phyloP scores from a whole-genome alignment of 768 basidiomycete genomes.

The Filobasidium wieringae region DNA sequence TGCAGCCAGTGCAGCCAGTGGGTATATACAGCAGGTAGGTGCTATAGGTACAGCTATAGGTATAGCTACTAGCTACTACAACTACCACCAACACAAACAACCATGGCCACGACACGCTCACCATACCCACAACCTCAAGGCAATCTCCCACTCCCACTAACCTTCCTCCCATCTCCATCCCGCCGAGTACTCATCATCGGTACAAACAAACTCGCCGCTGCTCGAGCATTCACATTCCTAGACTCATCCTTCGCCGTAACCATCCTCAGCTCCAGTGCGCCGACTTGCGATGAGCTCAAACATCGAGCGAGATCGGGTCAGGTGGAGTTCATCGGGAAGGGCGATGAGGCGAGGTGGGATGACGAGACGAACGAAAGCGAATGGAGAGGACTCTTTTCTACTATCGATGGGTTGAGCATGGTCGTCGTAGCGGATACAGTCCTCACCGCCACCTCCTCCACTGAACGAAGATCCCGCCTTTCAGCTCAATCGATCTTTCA shows the following conservation, averaged over 20 bases:
- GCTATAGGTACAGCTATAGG: too few relatives aligned
- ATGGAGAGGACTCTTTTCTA: constrained; percentile 46
- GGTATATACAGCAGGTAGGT: too few relatives aligned
- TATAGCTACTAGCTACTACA: too few relatives aligned
- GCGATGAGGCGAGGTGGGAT: constrained; percentile 36
- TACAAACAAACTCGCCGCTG: constrained; percentile 64
- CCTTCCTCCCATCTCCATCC: constrained; percentile 51
- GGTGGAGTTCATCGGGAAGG: constrained; percentile 44
- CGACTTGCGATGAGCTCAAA: constrained; percentile 59
- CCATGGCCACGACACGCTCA: not conserved
- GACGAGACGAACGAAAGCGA: constrained; percentile 27
- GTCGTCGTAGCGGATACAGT: constrained; percentile 76
- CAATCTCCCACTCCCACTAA: constrained; percentile 67
- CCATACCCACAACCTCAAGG: constrained; percentile 28
- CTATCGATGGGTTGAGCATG: constrained; percentile 42
- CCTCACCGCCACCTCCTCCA: constrained; percentile 31
- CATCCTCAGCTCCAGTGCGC: constrained; percentile 47
- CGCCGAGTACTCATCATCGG: constrained; percentile 57
- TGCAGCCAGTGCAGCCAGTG: too few relatives aligned
- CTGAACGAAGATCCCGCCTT: constrained; percentile 41
- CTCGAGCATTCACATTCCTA: constrained; percentile 67
- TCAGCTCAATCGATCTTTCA: constrained; percentile 53
- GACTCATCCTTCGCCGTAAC: constrained; percentile 66
- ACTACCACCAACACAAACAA: too few relatives aligned
- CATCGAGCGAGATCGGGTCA: constrained; percentile 52